Base-by-base conservation (phyloP, 1,284 basidiomycete genomes). In the Exobasidium cylindrosporum region DNA sequence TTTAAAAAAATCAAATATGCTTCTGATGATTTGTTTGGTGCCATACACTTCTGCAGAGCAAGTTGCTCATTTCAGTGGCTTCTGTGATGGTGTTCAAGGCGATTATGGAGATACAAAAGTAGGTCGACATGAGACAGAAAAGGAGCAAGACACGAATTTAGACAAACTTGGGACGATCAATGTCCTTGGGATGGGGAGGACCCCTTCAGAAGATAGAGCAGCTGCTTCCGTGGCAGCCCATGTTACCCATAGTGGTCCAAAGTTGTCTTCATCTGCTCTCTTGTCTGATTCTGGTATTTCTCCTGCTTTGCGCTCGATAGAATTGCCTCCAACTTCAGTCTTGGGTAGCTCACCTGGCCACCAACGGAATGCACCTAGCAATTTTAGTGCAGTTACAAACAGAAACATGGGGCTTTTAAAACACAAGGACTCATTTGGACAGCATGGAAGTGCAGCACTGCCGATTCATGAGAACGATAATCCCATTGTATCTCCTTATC, bases 341-440 rank as follows among this genome's bases (percentile, higher is more conserved):
- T 23, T 44, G 13, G 14, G 43, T 44, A 13, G 14, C 43, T 23
- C n/a, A 13, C 14, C n/a, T 23, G 43, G 43, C 14, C 43, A 23
- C 43, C 43, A 44, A 13, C 43, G 43, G 35, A 17, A 10, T 40
- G 35, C 35, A 40, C 7, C 35, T 40, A 17, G 35, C 7, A 40
- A 40, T 40, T 17, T 10, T 17, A 40, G 35, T 40, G 17, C 35
- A 13, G n/a, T 14, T 44, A 17, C 17, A 4, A 53, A 24, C 24
- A 53, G 17, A 14, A 31, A 24, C 49, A 4, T 53, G 49, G n/a
- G n/a, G n/a, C n/a, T n/a, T n/a, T n/a, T 40, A 10, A 17, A 21
- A 21, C 53, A 55, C 53, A 55, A 55, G 30, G 53, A 55, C 30
- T 55, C 53, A 14, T 55, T 55, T 55, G 53, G 53, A 21, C 53